These are phyloP conservation scores for Carex sylvatica DNA, from an alignment of 202 grass and related monocot genomes.

Conservation along the genomic window DNA sequence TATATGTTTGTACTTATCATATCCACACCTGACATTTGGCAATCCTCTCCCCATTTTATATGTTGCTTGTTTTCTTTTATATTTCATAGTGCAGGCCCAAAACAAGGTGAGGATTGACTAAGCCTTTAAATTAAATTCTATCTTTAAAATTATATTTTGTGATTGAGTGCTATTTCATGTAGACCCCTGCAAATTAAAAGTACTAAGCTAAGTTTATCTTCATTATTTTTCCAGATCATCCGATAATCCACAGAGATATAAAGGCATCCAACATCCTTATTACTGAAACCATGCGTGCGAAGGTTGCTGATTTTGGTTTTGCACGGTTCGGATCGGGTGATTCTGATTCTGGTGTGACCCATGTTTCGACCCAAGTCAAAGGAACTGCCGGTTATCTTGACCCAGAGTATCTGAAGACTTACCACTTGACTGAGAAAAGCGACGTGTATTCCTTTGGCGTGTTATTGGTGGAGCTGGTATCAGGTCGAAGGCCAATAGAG, in stretches of 20 bases:
- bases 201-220: neutral
- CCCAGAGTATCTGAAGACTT: constrained; percentile 89
- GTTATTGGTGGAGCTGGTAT: constrained; percentile 70
- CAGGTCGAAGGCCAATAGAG: constrained; percentile 69
- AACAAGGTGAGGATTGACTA: constrained; percentile 3
- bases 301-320: constrained; percentile 94
- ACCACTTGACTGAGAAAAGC: constrained; percentile 87
- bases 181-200: neutral
- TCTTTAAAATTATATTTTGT: neutral
- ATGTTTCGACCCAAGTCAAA: constrained; percentile 84
- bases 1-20: constrained; percentile 8
- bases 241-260: constrained; percentile 53
- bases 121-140: neutral
- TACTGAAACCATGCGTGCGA: constrained; percentile 70
- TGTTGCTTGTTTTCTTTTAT: neutral
- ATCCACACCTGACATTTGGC: neutral
- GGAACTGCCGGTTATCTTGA: constrained; percentile 94
- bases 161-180: neutral
- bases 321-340: constrained; percentile 35
- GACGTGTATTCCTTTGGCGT: constrained; percentile 94
- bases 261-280: constrained; percentile 62
- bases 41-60: neutral
- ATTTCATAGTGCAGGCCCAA: neutral
- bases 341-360: constrained; percentile 26
- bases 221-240: constrained; percentile 47